Conservation (phyloP, 257 asterid genomes). For the Gentiana macrophylla region DNA sequence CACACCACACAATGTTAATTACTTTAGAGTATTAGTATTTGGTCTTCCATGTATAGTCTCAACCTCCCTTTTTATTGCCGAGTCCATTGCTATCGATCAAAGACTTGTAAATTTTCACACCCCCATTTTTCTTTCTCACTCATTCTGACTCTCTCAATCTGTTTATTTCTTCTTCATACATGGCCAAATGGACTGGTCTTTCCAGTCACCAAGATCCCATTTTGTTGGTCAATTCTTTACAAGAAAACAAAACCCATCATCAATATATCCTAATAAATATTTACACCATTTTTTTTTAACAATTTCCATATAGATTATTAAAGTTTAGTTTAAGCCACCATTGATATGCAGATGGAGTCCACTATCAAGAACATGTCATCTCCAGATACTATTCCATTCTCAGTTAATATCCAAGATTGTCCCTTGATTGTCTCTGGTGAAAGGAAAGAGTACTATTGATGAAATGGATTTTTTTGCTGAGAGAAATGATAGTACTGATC, state of each 20-base stretch:
- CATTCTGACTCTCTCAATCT: slow-evolving; percentile 11
- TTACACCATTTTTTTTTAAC: background rate
- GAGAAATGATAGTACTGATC: slow-evolving; percentile 16
- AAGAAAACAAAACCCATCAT: background rate
- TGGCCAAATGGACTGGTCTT: slow-evolving; percentile 89
- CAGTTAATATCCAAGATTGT: slow-evolving; percentile 32
- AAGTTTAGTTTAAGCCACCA: slow-evolving; percentile 1
- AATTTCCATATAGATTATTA: slow-evolving; percentile 9
- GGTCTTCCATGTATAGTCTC: slow-evolving; percentile 45
- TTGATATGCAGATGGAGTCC: slow-evolving; percentile 23
- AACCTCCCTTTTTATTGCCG: slow-evolving; percentile 49
- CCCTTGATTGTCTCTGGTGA: slow-evolving; percentile 7
- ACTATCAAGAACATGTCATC: slow-evolving; percentile 20
- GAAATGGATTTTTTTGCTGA: slow-evolving; percentile 77
- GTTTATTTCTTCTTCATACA: slow-evolving; percentile 23
- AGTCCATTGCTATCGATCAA: slow-evolving; percentile 41
- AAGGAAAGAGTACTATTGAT: slow-evolving; percentile 24
- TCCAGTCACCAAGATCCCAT: slow-evolving; percentile 76
- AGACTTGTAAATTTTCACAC: slow-evolving; percentile 19
- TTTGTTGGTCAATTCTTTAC: slow-evolving; percentile 12
- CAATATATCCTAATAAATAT: background rate
- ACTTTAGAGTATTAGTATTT: slow-evolving; percentile 5
- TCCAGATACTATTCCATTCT: slow-evolving; percentile 64
- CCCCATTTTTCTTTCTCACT: slow-evolving; percentile 18
- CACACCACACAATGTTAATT: background rate